A percentile compares a stretch with the other conserved stretches of the same genome.
Conservation (phyloP, 2,329 filamentous ascomycete species). For the Pochonia chlamydosporia region DNA sequence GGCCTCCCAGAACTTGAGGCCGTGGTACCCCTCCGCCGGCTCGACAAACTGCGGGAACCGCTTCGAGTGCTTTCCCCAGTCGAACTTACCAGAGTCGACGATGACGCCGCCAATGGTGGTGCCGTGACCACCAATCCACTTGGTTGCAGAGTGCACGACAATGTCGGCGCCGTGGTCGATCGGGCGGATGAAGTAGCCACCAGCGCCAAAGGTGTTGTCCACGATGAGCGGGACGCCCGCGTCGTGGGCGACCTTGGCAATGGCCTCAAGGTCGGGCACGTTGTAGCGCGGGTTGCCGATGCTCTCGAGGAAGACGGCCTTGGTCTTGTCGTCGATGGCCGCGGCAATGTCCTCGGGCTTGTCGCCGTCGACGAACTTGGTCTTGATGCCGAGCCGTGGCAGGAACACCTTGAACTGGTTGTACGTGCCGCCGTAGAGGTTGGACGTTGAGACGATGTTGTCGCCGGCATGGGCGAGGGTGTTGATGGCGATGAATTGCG, state of each 20-base stretch:
- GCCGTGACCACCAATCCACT: conserved; percentile 95
- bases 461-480: conserved; percentile 83
- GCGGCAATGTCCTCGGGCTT: conserved; percentile 71
- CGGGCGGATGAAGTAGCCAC: conserved; percentile 80
- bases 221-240: conserved; percentile 64
- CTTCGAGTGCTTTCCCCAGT: conserved; percentile 79
- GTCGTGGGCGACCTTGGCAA: conserved; percentile 70
- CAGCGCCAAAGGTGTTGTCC: conserved; percentile 93
- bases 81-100: conserved; percentile 84
- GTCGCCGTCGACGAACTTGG: conserved; percentile 83
- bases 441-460: conserved; percentile 88
- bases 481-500: conserved; percentile 84
- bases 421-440: conserved; percentile 92
- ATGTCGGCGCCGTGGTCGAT: conserved; percentile 92
- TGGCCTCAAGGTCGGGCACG: conserved; percentile 82
- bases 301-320: conserved; percentile 85
- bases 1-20: conserved; percentile 89
- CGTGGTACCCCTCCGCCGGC: conserved; percentile 84
- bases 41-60: conserved; percentile 93
- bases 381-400: conserved; percentile 77
- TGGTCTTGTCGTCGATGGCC: conserved; percentile 87
- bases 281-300: conserved; percentile 95
- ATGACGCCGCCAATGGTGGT: conserved; percentile 86
- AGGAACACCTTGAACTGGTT: conserved; percentile 94
- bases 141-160: conserved; percentile 88